Base-by-base conservation (phyloP, 2,329 filamentous ascomycete species). In the Cytospora leucostoma region DNA sequence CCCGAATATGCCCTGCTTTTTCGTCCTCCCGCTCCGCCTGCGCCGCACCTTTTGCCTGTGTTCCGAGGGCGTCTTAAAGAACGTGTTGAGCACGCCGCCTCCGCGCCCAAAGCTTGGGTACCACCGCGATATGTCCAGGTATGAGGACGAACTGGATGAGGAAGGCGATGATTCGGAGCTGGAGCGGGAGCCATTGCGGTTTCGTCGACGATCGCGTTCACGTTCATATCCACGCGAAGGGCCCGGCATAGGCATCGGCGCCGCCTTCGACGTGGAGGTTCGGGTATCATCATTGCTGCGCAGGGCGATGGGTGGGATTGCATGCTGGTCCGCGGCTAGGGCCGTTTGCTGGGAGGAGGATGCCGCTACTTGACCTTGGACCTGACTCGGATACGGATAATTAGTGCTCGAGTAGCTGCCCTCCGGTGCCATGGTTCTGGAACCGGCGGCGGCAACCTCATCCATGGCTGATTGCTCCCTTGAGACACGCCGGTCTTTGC, bases 41-140 rank as follows among this genome's bases (percentile, higher is more conserved):
- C 74, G 73, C 47, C 73, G 72, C 59, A 68, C 71, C 38, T 74
- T 75, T n/a, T 75, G 74, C 33, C 76, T 77, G 38, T 81, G 82
- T 68, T 87, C 85, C 10, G 84, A 86, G 15, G 84, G 82, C 7
- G 85, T 79, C 5, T 79, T 84, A 72, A 89, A 90, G 71, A 91
- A 90, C 17, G 85, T 81, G 62, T 77, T 77, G 51, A 92, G 77
- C 60, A 86, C 80, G 47, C 87, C 84, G 65, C 82, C 80, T 49
- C 78, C 76, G 61, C 80, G 77, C 7, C 78, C 78, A 49, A 75
- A 77, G 64, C 76, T 73, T 19, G 78, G 79, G 59, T 80, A 79
- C 54, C 79, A 77, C 47, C 81, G 81, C 56, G 88, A 90, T 59
- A 92, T 87, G 70, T 92, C 88, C 60, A 91, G 75, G 62, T 87